A percentile compares a stretch with the other conserved stretches of the same genome.
Conservation (phyloP, 108 stramenopile species). For the Pseudonitzschia pungens region DNA sequence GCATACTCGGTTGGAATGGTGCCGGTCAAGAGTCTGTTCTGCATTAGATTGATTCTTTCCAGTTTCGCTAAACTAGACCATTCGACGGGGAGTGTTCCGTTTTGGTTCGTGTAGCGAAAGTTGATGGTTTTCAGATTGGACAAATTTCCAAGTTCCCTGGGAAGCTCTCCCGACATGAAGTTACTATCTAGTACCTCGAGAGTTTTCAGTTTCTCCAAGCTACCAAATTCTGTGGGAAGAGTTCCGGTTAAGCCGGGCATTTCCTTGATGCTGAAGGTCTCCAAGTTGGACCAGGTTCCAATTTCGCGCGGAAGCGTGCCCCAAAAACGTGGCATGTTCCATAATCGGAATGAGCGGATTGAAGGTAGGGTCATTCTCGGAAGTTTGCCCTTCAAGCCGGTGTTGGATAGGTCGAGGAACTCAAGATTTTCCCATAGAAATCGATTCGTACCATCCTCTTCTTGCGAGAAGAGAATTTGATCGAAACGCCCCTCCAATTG, state of each 20-base stretch:
- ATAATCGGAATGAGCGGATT: slow-evolving; percentile 13
- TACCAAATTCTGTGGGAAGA: slow-evolving; percentile 22
- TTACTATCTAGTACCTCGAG: slow-evolving; percentile 10
- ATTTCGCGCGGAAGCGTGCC: slow-evolving; percentile 30
- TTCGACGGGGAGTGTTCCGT: background rate
- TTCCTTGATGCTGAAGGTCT: background rate
- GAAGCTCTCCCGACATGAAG: slow-evolving; percentile 19
- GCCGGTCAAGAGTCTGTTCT: slow-evolving; percentile 3
- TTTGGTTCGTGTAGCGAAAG: slow-evolving; percentile 1
- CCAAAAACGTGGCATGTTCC: background rate
- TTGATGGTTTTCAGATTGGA: slow-evolving; percentile 6
- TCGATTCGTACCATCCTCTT: background rate
- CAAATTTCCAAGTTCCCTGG: slow-evolving; percentile 17
- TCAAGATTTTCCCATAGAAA: background rate
- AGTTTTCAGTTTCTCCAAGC: slow-evolving; percentile 3
- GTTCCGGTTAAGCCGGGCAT: slow-evolving; percentile 19
- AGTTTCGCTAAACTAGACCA: background rate
- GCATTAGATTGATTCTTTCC: background rate
- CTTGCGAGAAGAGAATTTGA: background rate
- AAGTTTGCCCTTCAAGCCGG: slow-evolving; percentile 18
- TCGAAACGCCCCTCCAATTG: slow-evolving; percentile 16
- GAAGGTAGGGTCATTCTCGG: slow-evolving; percentile 10
- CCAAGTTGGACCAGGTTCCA: slow-evolving; percentile 21
- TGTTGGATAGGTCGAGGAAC: slow-evolving; percentile 28
- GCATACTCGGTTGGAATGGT: slow-evolving; percentile 28